phyloP scores from a whole-genome alignment of 768 basidiomycete genomes.

The Sarcomyxa edulis region DNA sequence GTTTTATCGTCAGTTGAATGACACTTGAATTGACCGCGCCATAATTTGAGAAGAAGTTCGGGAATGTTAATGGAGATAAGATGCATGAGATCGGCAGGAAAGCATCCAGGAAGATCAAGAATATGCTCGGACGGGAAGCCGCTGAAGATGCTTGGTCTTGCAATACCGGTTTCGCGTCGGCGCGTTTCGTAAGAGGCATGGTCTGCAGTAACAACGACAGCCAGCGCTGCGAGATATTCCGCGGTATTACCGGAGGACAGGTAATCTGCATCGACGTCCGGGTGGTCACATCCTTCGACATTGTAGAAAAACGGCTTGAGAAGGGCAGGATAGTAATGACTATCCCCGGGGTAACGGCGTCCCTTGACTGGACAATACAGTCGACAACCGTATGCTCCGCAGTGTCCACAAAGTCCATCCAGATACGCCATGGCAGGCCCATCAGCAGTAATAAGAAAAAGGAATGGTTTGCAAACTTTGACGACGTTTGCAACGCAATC shows the following conservation, averaged over 20 bases:
- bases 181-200: constrained; percentile 16
- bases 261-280: constrained; percentile 16
- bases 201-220: constrained; percentile 10
- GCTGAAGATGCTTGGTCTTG: constrained; percentile 20
- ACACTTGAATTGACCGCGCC: constrained; percentile 19
- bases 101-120: constrained; percentile 17
- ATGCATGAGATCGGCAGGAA: constrained; percentile 26
- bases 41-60: constrained; percentile 12
- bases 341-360: constrained; percentile 15
- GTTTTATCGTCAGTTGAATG: constrained; percentile 13
- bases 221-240: constrained; percentile 14
- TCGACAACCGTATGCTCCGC: constrained; percentile 21
- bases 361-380: constrained; percentile 24
- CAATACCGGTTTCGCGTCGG: constrained; percentile 24
- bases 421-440: constrained; percentile 19
- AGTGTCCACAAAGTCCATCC: constrained; percentile 28
- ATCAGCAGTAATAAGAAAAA: constrained; percentile 15
- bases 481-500: constrained; percentile 5
- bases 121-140: constrained; percentile 12
- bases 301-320: constrained; percentile 17
- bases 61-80: constrained; percentile 15
- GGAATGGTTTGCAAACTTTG: constrained; percentile 8
- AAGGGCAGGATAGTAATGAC: constrained; percentile 27
- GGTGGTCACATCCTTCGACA: constrained; percentile 20
- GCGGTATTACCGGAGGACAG: constrained; percentile 9